These are phyloP conservation scores for Fragilariopsis cylindrus DNA, from an alignment of 108 stramenopile genomes.

Conservation along the genomic window DNA sequence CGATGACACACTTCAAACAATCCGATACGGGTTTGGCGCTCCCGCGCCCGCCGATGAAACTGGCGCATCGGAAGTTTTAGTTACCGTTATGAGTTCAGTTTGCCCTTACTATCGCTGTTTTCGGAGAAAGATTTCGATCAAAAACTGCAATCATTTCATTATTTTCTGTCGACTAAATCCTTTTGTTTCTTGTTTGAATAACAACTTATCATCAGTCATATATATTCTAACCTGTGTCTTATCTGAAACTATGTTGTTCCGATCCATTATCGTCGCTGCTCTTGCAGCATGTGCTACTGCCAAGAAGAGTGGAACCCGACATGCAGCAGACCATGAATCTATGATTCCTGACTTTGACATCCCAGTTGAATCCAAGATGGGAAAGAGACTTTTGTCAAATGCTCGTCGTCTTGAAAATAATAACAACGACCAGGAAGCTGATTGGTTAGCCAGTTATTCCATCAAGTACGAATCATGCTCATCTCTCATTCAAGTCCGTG, in stretches of 20 bases:
- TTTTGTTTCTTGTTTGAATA: no score
- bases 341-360: constrained; percentile 32
- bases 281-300: constrained; percentile 34
- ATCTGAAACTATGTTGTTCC: constrained; percentile 14
- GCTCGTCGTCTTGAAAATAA: constrained; percentile 62
- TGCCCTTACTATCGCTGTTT: no score
- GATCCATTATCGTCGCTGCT: constrained; percentile 23
- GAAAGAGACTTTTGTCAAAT: constrained; percentile 52
- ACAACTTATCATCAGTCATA: no score
- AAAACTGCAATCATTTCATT: no score
- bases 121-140: no score
- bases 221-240: no score
- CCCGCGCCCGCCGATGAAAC: no score
- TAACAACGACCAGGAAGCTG: constrained; percentile 37
- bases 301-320: neutral
- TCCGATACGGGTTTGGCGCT: no score
- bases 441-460: constrained; percentile 63
- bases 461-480: constrained; percentile 75
- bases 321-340: neutral
- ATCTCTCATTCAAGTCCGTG: constrained; percentile 33
- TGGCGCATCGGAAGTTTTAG: no score
- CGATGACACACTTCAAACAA: no score
- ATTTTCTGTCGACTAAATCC: no score
- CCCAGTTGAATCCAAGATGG: constrained; percentile 54
- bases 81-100: no score